Conservation (phyloP, 1,284 basidiomycete species). For the Cystobasidium pallidum region DNA sequence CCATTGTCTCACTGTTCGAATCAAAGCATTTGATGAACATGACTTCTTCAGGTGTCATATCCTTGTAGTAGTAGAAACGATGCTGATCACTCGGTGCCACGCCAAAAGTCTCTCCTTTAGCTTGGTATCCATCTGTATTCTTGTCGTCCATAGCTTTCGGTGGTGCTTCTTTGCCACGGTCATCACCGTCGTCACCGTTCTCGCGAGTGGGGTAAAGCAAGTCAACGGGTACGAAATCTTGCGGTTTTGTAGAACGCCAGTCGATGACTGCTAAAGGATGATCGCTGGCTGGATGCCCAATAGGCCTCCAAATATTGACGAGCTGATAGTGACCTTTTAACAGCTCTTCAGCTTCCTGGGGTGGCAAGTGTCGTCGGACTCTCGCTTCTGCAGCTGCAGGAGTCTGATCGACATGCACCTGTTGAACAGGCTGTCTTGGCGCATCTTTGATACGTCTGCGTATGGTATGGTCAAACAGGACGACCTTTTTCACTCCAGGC, state of each 20-base stretch:
- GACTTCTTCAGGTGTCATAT: slow-evolving; percentile 54
- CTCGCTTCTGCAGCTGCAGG: slow-evolving; percentile 29
- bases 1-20: slow-evolving; percentile 40
- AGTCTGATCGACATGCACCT: slow-evolving; percentile 45
- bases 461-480: slow-evolving; percentile 46
- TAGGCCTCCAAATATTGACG: slow-evolving; percentile 54
- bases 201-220: slow-evolving; percentile 40
- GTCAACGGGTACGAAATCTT: slow-evolving; percentile 49
- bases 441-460: slow-evolving; percentile 23
- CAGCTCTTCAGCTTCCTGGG: slow-evolving; percentile 45
- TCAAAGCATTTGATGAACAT: slow-evolving; percentile 56
- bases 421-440: slow-evolving; percentile 36
- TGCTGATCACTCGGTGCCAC: slow-evolving; percentile 45
- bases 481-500: slow-evolving; percentile 34
- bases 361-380: slow-evolving; percentile 37
- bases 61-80: slow-evolving; percentile 52
- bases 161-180: slow-evolving; percentile 33
- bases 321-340: slow-evolving; percentile 49
- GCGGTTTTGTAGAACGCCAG: slow-evolving; percentile 46
- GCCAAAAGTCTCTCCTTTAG: slow-evolving; percentile 44
- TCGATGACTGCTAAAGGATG: slow-evolving; percentile 53
- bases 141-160: background rate
- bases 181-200: slow-evolving; percentile 28
- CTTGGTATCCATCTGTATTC: slow-evolving; percentile 38
- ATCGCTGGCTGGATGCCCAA: slow-evolving; percentile 54